Evolutionary conservation across 345 rosid species (phyloP).

Genomic region (Hirschfeldia incana): DNA sequence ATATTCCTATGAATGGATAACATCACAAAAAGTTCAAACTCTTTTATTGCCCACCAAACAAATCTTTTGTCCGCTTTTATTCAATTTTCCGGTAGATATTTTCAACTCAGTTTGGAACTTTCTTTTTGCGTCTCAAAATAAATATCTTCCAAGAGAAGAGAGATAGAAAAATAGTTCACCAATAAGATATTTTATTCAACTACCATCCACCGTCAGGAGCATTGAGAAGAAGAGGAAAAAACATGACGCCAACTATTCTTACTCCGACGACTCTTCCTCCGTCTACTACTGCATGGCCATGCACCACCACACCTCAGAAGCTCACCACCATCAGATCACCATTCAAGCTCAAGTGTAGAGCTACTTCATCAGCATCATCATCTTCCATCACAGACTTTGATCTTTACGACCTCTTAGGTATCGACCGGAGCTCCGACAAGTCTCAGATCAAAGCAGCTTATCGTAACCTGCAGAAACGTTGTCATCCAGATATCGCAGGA

Average conservation of each 20-base stretch:
- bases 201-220: conserved; percentile 21
- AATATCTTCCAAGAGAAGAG: conserved; percentile 26
- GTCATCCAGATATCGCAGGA: conserved; percentile 90
- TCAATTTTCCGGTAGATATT: neutral
- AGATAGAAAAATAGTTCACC: neutral
- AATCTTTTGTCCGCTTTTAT: neutral
- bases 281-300: conserved; percentile 27
- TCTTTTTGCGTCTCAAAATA: conserved; percentile 1
- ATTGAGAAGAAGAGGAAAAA: neutral
- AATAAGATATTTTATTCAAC: neutral
- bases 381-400: conserved; percentile 59
- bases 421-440: conserved; percentile 56
- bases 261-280: conserved; percentile 37
- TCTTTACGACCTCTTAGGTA: conserved; percentile 81
- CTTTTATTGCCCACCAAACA: conserved; percentile 13
- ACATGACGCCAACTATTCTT: conserved; percentile 29
- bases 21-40: conserved; percentile 2
- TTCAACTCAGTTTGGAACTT: conserved; percentile 9
- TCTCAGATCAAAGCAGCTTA: conserved; percentile 77
- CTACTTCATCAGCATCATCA: conserved; percentile 44
- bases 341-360: conserved; percentile 42
- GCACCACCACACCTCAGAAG: conserved; percentile 19
- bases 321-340: conserved; percentile 28
- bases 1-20: conserved; percentile 16
- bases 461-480: conserved; percentile 67